These are phyloP conservation scores for Raphanus sativus DNA, from an alignment of 345 rosid genomes.

Conservation along the genomic window DNA sequence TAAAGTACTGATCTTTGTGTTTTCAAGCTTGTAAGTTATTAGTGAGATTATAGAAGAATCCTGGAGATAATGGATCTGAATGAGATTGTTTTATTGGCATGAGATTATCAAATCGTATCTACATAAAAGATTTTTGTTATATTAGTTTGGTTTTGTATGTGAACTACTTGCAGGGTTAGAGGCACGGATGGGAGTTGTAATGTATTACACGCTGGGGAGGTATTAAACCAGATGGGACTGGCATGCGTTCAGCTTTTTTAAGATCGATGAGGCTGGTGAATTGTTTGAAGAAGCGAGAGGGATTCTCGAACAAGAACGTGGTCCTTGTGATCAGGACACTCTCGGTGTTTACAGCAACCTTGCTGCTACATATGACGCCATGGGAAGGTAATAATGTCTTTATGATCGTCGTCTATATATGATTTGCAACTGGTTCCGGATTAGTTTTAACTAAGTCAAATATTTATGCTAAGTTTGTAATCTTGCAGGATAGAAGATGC, in stretches of 20 bases:
- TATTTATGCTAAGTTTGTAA: conserved; percentile 20
- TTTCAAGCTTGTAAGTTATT: not conserved
- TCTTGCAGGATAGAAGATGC: conserved; percentile 89
- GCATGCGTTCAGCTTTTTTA: conserved; percentile 97
- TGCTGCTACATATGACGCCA: conserved; percentile 98
- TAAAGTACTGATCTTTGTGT: not conserved
- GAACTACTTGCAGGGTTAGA: conserved; percentile 58
- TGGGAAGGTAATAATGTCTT: conserved; percentile 78
- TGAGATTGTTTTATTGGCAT: too few relatives aligned
- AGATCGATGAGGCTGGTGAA: conserved; percentile 94
- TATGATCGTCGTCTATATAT: not conserved
- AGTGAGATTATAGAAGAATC: too few relatives aligned
- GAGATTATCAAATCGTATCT: too few relatives aligned
- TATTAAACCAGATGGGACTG: conserved; percentile 98
- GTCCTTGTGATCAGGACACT: conserved; percentile 96
- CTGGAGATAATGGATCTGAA: too few relatives aligned
- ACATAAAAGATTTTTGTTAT: not conserved
- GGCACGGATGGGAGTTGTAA: conserved; percentile 97
- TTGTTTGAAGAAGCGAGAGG: conserved; percentile 90
- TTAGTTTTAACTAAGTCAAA: not conserved
- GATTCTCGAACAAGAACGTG: conserved; percentile 87
- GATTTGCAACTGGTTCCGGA: not conserved
- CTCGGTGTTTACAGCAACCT: conserved; percentile 95
- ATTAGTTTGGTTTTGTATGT: conserved; percentile 5
- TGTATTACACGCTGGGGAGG: conserved; percentile 88